Evolutionary conservation across 257 asterid genomes (phyloP).

Genomic region (Apocynum venetum): DNA sequence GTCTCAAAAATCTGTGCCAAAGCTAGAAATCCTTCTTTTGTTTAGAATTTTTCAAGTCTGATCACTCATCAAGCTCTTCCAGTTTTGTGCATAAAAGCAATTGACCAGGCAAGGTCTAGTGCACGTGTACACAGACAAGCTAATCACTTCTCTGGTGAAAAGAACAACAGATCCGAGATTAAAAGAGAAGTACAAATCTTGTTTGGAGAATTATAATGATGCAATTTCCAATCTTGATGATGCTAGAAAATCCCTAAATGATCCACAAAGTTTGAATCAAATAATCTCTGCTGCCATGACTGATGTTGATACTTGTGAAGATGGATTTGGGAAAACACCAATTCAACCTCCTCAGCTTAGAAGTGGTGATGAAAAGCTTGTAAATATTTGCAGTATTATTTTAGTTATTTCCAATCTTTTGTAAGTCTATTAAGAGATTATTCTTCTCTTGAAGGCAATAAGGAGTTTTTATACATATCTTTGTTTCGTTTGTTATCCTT

Average conservation of each 20-base stretch:
- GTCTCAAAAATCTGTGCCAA: background rate
- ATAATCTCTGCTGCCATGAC: background rate
- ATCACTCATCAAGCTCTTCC: background rate
- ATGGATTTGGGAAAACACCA: background rate
- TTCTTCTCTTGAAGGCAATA: background rate
- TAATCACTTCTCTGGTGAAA: background rate
- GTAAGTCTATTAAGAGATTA: background rate
- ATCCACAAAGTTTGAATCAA: background rate
- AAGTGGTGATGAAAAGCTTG: background rate
- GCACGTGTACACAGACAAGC: background rate
- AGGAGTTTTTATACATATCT: too few species aligned
- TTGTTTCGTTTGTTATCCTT: too few species aligned
- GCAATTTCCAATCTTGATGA: background rate
- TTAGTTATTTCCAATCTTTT: conserved; percentile 2
- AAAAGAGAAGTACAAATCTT: background rate
- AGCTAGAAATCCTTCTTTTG: background rate
- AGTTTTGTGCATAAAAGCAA: background rate
- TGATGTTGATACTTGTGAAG: background rate
- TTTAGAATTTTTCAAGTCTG: background rate
- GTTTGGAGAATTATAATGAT: background rate
- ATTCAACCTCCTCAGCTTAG: background rate
- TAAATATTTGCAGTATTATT: background rate
- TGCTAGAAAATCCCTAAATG: background rate
- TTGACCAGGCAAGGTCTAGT: background rate
- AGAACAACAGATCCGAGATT: background rate